These are phyloP conservation scores for Darksidea phi DNA, from an alignment of 495 filamentous ascomycete species.

Conservation along the genomic window DNA sequence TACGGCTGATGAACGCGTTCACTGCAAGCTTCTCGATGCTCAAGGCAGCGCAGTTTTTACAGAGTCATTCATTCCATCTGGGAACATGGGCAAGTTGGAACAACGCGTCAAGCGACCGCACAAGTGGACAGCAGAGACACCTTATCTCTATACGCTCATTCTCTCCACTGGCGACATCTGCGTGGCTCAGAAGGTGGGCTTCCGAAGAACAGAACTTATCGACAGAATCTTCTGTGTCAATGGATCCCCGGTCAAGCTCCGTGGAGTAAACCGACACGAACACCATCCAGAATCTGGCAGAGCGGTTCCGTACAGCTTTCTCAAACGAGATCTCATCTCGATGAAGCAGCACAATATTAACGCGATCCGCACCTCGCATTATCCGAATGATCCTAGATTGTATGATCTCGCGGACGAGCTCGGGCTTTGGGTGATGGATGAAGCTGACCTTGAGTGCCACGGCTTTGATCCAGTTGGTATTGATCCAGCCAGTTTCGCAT, in stretches of 20 bases:
- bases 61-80: neutral
- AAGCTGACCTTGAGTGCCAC: conserved; percentile 70
- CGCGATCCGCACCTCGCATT: conserved; percentile 36
- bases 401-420: conserved; percentile 66
- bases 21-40: conserved; percentile 16
- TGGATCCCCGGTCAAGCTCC: conserved; percentile 31
- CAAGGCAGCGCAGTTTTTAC: neutral
- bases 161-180: conserved; percentile 24
- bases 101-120: conserved; percentile 49
- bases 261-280: conserved; percentile 39
- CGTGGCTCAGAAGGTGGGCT: conserved; percentile 30
- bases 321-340: conserved; percentile 31
- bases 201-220: conserved; percentile 35
- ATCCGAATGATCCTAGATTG: conserved; percentile 34
- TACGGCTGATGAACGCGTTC: neutral
- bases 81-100: conserved; percentile 33
- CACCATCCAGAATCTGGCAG: conserved; percentile 36
- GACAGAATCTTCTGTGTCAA: conserved; percentile 37
- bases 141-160: conserved; percentile 55
- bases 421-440: conserved; percentile 69
- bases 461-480: conserved; percentile 57
- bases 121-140: conserved; percentile 69
- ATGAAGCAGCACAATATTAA: conserved; percentile 41
- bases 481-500: conserved; percentile 56
- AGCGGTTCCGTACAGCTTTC: conserved; percentile 32